Evolutionary conservation across 2,329 filamentous ascomycete genomes (phyloP).

Genomic region (Clarireedia homoeocarpa): DNA sequence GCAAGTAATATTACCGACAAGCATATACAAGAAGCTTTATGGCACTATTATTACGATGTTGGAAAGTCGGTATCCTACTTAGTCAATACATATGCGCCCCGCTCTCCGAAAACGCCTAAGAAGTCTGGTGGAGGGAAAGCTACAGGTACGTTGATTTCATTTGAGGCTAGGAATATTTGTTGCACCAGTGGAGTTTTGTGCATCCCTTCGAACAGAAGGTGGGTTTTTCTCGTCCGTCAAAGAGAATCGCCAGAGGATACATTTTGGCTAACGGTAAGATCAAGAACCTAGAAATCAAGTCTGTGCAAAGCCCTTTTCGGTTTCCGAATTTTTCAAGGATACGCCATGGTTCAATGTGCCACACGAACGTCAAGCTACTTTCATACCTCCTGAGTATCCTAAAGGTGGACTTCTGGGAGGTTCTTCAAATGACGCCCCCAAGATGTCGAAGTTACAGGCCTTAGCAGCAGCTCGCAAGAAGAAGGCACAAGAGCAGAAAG

Average conservation of each 20-base stretch:
- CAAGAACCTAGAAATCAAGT: constrained; percentile 3
- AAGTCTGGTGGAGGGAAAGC: constrained; percentile 12
- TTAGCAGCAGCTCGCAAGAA: constrained; percentile 80
- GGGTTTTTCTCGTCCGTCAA: constrained; percentile 17
- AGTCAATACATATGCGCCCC: constrained; percentile 43
- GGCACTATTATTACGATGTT: constrained; percentile 94
- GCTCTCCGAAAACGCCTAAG: constrained; percentile 28
- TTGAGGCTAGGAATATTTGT: constrained; percentile 5
- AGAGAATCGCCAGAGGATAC: background rate
- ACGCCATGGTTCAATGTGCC: constrained; percentile 80
- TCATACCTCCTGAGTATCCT: constrained; percentile 52
- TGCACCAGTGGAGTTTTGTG: background rate
- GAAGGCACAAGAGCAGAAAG: constrained; percentile 59
- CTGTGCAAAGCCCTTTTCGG: constrained; percentile 32
- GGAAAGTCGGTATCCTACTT: constrained; percentile 79
- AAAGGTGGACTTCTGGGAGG: constrained; percentile 72
- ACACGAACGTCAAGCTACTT: constrained; percentile 52
- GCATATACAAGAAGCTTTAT: constrained; percentile 83
- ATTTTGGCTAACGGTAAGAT: background rate
- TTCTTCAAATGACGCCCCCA: constrained; percentile 52
- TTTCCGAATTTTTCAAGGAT: constrained; percentile 66
- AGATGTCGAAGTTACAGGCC: constrained; percentile 84
- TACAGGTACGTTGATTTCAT: constrained; percentile 24
- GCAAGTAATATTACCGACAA: constrained; percentile 44
- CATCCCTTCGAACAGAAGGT: constrained; percentile 16